Base-by-base conservation (phyloP, 2,329 filamentous ascomycete species). In the Onygenales sp. region DNA sequence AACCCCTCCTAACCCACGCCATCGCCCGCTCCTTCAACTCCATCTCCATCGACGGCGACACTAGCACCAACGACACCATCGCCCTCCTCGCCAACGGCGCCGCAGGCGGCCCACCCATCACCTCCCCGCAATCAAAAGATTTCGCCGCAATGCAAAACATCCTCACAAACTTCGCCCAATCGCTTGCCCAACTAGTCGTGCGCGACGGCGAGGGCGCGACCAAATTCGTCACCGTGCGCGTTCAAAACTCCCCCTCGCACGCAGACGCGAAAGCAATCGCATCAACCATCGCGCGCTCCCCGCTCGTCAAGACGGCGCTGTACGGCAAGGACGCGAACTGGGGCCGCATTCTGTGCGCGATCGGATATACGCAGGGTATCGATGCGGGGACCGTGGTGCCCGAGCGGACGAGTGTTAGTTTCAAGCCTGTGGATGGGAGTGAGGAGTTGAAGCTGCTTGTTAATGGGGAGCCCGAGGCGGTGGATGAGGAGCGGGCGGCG, bases 251-350 rank as follows among this genome's bases (percentile, higher is more conserved):
- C 3, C 77, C 81, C 0, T 80, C 81, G 46, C 83, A 88, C 64
- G 74, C 77, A 47, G 85, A 83, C 46, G 91, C 89, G 1, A 83
- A 87, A 53, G 81, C 84, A 65, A 85, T 96, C 56, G 93, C 91
- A 9, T 87, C 85, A 57, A 86, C 88, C 46, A 96, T 98, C 66
- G 91, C 93, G 13, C 83, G 86, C 49, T 95, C 90, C 0, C 89
- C 93, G 7, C 82, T 98, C 10, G 93, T 98, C 62, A 98, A 98
- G 78, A 98, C 93, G 0, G 93, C 93, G 0, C 77, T 98, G 42
- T 98, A 98, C 70, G 93, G 93, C 59, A 89, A 90, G 68, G 93
- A 98, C 67, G 93, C 93, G 14, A 98, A 98, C 76, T 98, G 93
- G 93, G 93, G 93, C 36, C 89, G 93, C 52, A 95, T 98, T 57